These are phyloP conservation scores for Penicillium sp. DNA, from an alignment of 2,329 filamentous ascomycete species.

Conservation along the genomic window DNA sequence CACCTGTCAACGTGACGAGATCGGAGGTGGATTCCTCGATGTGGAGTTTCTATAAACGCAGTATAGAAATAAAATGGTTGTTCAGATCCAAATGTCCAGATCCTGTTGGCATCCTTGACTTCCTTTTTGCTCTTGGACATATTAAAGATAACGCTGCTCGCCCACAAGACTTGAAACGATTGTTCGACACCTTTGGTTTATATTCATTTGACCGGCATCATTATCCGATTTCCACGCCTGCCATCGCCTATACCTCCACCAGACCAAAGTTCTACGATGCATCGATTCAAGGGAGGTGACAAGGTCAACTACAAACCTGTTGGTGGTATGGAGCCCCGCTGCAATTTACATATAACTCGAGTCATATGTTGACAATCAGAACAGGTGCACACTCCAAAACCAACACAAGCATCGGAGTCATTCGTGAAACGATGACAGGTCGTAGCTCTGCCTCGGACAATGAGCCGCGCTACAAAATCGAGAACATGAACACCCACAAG, in stretches of 20 bases:
- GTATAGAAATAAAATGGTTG: background rate
- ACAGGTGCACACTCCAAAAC: conserved; percentile 44
- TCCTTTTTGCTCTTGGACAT: background rate
- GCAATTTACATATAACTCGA: background rate
- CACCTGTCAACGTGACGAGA: conserved; percentile 16
- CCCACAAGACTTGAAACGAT: background rate
- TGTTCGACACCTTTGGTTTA: too few species aligned
- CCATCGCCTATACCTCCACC: background rate
- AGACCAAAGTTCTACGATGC: conserved; percentile 17
- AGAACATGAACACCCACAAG: conserved; percentile 8
- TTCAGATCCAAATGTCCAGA: background rate
- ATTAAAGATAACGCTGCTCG: background rate
- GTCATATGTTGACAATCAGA: background rate
- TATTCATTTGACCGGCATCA: background rate
- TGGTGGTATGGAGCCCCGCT: conserved; percentile 33
- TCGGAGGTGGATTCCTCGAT: background rate
- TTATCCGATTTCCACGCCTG: background rate
- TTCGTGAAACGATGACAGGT: conserved; percentile 36
- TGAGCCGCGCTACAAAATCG: conserved; percentile 43
- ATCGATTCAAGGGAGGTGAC: conserved; percentile 35
- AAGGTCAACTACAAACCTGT: conserved; percentile 46
- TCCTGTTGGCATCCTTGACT: background rate
- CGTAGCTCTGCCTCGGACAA: conserved; percentile 33
- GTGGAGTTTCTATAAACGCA: background rate
- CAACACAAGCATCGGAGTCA: conserved; percentile 38